Percentiles rank a stretch among this genome's conserved stretches.
Conservation (phyloP, 2,329 filamentous ascomycete genomes). For the Trichoderma oligosporum region DNA sequence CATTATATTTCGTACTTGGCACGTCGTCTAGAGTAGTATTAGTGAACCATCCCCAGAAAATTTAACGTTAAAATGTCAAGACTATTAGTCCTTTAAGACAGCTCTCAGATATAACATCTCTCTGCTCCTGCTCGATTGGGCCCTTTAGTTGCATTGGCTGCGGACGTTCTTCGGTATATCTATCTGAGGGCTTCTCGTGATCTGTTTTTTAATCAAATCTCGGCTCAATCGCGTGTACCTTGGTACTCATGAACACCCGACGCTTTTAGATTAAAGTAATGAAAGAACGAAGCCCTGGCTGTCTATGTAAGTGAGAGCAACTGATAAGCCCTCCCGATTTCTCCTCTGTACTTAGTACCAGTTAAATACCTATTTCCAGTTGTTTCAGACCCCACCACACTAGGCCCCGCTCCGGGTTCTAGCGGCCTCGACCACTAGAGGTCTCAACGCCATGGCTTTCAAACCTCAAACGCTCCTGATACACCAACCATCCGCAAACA, state of each 20-base stretch:
- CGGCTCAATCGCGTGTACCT: no score
- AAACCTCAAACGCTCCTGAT: conserved; percentile 19
- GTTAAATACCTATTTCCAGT: not conserved
- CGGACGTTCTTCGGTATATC: conserved; percentile 2
- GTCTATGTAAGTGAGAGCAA: no score
- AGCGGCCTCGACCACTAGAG: not conserved
- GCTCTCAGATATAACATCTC: not conserved
- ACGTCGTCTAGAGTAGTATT: no score
- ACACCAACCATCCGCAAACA: conserved; percentile 6
- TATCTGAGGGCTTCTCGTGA: not conserved
- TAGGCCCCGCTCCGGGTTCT: not conserved
- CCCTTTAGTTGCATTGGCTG: not conserved
- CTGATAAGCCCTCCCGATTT: no score
- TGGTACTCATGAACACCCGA: no score
- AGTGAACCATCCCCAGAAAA: no score
- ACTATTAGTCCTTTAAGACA: no score
- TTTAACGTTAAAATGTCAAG: no score
- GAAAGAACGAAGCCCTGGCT: no score
- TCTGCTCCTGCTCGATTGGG: not conserved
- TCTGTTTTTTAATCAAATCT: not conserved
- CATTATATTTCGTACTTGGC: no score
- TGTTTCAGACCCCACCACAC: conserved; percentile 5
- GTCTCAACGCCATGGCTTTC: not conserved
- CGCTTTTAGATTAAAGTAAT: no score
- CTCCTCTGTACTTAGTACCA: no score